These are phyloP conservation scores for Irpex sp. DNA, from an alignment of 1,284 basidiomycete genomes.

Conservation along the genomic window DNA sequence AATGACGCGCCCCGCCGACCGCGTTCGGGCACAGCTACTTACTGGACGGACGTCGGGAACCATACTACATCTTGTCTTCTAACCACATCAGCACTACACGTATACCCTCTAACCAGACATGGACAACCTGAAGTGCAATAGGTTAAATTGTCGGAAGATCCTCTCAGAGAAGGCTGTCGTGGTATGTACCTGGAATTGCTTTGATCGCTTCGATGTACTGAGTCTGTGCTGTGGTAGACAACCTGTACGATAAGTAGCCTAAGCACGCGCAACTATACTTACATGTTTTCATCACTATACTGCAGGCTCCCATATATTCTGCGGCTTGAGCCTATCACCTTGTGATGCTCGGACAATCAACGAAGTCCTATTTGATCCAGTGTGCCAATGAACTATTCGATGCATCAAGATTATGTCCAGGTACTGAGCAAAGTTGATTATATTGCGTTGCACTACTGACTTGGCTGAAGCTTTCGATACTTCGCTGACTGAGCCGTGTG, in stretches of 20 bases:
- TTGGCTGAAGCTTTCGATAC: conserved; percentile 68
- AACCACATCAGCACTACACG: neutral
- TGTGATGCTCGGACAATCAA: no score
- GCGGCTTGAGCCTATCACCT: conserved; percentile 41
- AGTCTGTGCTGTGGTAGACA: conserved; percentile 18
- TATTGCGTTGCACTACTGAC: neutral
- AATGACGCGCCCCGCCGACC: no score
- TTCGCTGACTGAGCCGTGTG: conserved; percentile 70
- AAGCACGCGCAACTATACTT: neutral
- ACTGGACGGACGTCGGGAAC: no score
- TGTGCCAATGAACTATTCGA: conserved; percentile 83
- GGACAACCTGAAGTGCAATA: conserved; percentile 67
- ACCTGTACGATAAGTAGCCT: conserved; percentile 26
- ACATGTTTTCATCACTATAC: conserved; percentile 4
- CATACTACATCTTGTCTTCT: no score
- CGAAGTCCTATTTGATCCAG: conserved; percentile 46
- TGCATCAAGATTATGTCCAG: conserved; percentile 71
- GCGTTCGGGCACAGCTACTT: no score
- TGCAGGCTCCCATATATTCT: conserved; percentile 79
- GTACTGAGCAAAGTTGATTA: conserved; percentile 27
- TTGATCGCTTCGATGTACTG: neutral
- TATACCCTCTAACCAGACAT: conserved; percentile 12
- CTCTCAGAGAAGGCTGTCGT: conserved; percentile 78
- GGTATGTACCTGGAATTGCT: conserved; percentile 38
- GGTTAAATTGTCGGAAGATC: conserved; percentile 61